Evolutionary conservation across 192 early-diverging fungal genomes (phyloP).

Genomic region (Backusella circina): DNA sequence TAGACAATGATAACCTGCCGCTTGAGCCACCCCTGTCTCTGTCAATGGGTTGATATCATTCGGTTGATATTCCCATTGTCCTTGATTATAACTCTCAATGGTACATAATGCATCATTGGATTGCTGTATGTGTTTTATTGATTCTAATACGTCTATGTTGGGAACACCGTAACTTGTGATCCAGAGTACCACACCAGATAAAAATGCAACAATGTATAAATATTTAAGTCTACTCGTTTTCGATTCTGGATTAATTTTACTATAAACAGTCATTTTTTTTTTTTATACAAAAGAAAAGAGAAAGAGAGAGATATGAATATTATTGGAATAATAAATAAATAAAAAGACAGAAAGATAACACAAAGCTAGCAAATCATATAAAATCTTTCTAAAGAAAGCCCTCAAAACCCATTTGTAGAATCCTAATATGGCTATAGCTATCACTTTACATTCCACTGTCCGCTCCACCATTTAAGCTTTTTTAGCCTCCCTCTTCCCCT

Average conservation of each 20-base stretch:
- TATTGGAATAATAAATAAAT: neutral
- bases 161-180: neutral
- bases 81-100: constrained; percentile 20
- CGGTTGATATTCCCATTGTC: constrained; percentile 21
- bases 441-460: neutral
- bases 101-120: constrained; percentile 10
- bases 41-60: neutral
- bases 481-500: neutral
- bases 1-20: constrained; percentile 14
- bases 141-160: neutral
- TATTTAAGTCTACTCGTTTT: neutral
- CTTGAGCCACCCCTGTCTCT: neutral
- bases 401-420: neutral
- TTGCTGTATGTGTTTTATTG: neutral
- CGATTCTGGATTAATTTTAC: neutral
- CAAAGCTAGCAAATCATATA: neutral
- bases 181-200: neutral
- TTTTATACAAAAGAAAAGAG: neutral
- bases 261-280: neutral
- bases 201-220: neutral
- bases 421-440: neutral
- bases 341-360: neutral
- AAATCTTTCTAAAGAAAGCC: neutral
- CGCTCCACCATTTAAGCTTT: neutral
- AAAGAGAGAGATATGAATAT: neutral